Conservation (phyloP, 139 green algal species). For the Yamagishiella unicocca region DNA sequence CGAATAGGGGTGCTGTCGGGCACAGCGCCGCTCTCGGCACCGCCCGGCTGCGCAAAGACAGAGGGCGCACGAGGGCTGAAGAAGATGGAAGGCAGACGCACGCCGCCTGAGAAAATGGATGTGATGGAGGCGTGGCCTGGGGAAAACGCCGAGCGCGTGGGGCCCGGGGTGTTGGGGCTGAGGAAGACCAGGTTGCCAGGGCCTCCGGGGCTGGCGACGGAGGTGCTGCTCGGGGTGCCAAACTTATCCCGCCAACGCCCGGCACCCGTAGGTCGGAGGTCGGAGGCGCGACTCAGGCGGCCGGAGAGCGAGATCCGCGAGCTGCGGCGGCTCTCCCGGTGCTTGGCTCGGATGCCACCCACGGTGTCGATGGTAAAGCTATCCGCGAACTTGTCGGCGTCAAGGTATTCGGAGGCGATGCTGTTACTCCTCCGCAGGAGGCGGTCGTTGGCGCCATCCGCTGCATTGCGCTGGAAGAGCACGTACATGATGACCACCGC, state of each 20-base stretch:
- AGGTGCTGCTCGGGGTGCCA: no score
- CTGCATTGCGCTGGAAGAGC: not conserved
- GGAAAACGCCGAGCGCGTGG: not conserved
- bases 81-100: not conserved
- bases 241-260: slow-evolving; percentile 14
- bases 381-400: not conserved
- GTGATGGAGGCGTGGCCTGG: no score
- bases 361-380: not conserved
- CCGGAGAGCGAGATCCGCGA: not conserved
- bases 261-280: not conserved
- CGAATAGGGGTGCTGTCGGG: not conserved
- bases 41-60: not conserved
- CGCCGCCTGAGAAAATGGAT: no score
- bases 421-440: not conserved
- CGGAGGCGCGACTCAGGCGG: not conserved
- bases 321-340: not conserved
- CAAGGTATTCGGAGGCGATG: not conserved
- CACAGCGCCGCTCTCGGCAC: not conserved
- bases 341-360: not conserved
- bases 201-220: not conserved
- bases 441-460: not conserved
- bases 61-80: not conserved
- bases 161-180: not conserved
- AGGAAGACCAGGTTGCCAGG: not conserved
- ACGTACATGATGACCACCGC: not conserved